phyloP scores from a whole-genome alignment of 1,284 basidiomycete species.

The Puccinia hordei region DNA sequence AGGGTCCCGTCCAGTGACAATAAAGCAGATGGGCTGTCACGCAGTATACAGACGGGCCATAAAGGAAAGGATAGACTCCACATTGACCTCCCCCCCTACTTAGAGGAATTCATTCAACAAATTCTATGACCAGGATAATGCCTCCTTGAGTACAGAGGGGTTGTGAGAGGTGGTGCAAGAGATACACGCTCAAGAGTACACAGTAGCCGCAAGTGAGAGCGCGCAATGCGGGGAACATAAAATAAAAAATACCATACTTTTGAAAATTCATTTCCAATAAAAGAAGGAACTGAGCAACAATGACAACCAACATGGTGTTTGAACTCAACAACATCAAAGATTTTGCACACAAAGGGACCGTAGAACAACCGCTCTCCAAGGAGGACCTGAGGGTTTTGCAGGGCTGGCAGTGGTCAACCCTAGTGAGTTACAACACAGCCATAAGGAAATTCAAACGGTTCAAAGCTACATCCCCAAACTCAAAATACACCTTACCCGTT shows the following conservation, averaged over 20 bases:
- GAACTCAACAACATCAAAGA: not conserved
- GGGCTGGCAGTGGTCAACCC: not conserved
- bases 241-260: no score
- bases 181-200: no score
- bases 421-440: not conserved
- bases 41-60: not conserved
- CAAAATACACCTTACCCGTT: not conserved
- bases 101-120: no score
- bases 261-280: no score
- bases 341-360: not conserved
- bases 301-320: not conserved
- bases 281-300: no score
- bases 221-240: no score
- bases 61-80: no score
- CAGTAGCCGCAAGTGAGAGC: no score
- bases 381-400: not conserved
- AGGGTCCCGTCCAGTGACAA: not conserved
- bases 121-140: not conserved
- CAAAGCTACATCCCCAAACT: no score
- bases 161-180: no score
- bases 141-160: no score
- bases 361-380: not conserved
- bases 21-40: not conserved
- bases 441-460: not conserved
- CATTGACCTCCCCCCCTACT: no score